phyloP scores from a whole-genome alignment of 495 filamentous ascomycete species.

The Haplographium delicatum region DNA sequence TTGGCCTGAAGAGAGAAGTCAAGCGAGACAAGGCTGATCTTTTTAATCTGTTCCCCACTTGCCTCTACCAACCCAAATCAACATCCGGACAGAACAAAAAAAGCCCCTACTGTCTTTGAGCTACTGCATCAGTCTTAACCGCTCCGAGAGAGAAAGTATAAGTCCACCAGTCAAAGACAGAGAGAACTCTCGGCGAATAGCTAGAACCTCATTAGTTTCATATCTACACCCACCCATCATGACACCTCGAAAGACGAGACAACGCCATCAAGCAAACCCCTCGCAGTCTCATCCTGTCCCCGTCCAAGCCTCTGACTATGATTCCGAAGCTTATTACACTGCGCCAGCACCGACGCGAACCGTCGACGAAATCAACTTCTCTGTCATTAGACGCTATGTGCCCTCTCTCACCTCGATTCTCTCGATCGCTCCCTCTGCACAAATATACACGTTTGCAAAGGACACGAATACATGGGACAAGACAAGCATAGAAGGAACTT shows the following conservation, averaged over 20 bases:
- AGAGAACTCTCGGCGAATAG: no score
- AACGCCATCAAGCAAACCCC: slow-evolving; percentile 34
- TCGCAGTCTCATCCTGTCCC: slow-evolving; percentile 25
- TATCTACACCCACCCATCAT: no score
- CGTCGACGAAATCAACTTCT: slow-evolving; percentile 79
- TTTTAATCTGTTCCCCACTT: no score
- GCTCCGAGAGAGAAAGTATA: no score
- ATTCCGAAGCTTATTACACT: slow-evolving; percentile 44
- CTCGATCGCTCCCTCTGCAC: slow-evolving; percentile 70
- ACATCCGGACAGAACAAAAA: no score
- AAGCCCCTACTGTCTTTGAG: no score
- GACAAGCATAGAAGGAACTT: slow-evolving; percentile 66
- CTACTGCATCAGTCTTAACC: no score
- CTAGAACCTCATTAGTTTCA: no score
- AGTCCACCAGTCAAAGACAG: no score
- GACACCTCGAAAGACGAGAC: slow-evolving; percentile 32
- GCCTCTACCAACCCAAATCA: no score
- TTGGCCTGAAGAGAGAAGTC: no score
- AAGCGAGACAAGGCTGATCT: no score
- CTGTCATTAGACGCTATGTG: slow-evolving; percentile 70
- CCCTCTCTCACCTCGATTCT: slow-evolving; percentile 61
- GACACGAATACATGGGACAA: slow-evolving; percentile 67
- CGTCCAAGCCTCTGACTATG: slow-evolving; percentile 58
- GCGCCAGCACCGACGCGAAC: slow-evolving; percentile 36
- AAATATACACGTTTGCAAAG: slow-evolving; percentile 70